Percentiles rank a stretch among this genome's conserved stretches.
These are phyloP conservation scores for Microascus cirrosus DNA, from an alignment of 2,329 filamentous ascomycete genomes.

Conservation along the genomic window DNA sequence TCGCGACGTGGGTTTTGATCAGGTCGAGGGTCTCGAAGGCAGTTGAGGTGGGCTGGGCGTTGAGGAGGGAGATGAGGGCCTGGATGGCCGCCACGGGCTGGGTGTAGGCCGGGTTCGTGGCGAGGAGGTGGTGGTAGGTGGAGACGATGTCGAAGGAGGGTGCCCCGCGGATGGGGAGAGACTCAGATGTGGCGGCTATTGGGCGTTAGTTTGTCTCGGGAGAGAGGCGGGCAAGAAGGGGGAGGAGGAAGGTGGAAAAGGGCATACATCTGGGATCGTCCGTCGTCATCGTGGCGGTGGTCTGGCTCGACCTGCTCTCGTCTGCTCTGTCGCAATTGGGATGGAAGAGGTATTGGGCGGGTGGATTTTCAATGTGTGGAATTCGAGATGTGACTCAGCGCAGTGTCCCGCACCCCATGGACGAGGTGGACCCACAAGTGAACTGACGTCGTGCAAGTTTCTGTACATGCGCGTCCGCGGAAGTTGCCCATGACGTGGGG, in stretches of 20 bases:
- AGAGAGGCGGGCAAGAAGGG: not conserved
- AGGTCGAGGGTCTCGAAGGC: constrained; percentile 90
- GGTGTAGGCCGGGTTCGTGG: constrained; percentile 69
- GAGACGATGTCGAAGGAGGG: constrained; percentile 36
- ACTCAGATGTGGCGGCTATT: not conserved
- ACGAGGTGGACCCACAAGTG: too few relatives aligned
- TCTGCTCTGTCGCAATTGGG: not conserved
- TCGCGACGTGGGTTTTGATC: constrained; percentile 63
- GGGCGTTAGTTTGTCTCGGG: not conserved
- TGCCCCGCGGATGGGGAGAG: constrained; percentile 14
- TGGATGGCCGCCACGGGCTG: constrained; percentile 95
- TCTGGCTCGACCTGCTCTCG: not conserved
- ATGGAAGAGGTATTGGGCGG: not conserved
- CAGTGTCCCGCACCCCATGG: not conserved
- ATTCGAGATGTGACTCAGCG: not conserved
- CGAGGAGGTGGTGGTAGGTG: constrained; percentile 42
- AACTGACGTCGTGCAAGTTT: not conserved
- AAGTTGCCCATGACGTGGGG: too few relatives aligned
- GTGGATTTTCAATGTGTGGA: not conserved
- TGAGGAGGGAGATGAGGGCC: constrained; percentile 77
- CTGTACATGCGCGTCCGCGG: not conserved
- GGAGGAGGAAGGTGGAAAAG: not conserved
- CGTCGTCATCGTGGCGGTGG: not conserved
- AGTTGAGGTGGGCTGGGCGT: constrained; percentile 68
- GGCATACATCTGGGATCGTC: not conserved